Percentiles rank a stretch among this genome's conserved stretches.
phyloP scores from a whole-genome alignment of 2,329 filamentous ascomycete genomes.

The Pseudogymnoascus sp. region DNA sequence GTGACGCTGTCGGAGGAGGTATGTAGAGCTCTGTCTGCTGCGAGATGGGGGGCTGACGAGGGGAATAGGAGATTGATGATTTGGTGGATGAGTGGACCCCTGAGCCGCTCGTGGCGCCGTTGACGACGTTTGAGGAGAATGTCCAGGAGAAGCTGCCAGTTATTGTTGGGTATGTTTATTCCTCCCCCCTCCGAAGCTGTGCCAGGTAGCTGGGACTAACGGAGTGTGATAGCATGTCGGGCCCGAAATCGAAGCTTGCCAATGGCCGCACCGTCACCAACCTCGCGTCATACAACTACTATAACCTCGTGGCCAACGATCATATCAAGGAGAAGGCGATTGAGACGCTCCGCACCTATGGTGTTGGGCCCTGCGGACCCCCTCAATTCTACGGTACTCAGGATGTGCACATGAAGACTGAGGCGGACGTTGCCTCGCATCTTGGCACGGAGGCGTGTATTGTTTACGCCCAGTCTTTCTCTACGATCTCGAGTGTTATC shows the following conservation, averaged over 20 bases:
- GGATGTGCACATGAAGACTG: conserved; percentile 95
- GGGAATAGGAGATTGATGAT: conserved; percentile 76
- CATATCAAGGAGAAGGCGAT: conserved; percentile 92
- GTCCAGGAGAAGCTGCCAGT: conserved; percentile 82
- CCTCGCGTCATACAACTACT: conserved; percentile 92
- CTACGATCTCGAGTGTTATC: conserved; percentile 93
- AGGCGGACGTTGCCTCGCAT: conserved; percentile 86
- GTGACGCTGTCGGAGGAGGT: conserved; percentile 81
- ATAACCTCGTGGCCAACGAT: conserved; percentile 92
- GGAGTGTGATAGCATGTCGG: conserved; percentile 58
- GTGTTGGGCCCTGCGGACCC: conserved; percentile 91
- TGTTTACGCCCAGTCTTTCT: conserved; percentile 93
- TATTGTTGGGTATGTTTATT: conserved; percentile 66
- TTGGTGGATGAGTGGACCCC: conserved; percentile 94
- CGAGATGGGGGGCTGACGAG: background rate
- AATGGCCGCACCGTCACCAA: conserved; percentile 90
- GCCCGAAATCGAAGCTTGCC: conserved; percentile 79
- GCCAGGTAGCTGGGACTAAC: background rate
- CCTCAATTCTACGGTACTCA: conserved; percentile 98
- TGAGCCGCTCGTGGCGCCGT: conserved; percentile 74
- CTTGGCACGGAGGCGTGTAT: conserved; percentile 85
- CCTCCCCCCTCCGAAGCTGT: background rate
- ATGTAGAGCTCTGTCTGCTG: conserved; percentile 15
- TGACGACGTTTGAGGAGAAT: conserved; percentile 66
- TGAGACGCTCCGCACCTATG: conserved; percentile 86